Evolutionary conservation across 306 rosid species (phyloP), one percentile per base, ranked within the genome.

Genomic region (Trifolium dubium): DNA sequence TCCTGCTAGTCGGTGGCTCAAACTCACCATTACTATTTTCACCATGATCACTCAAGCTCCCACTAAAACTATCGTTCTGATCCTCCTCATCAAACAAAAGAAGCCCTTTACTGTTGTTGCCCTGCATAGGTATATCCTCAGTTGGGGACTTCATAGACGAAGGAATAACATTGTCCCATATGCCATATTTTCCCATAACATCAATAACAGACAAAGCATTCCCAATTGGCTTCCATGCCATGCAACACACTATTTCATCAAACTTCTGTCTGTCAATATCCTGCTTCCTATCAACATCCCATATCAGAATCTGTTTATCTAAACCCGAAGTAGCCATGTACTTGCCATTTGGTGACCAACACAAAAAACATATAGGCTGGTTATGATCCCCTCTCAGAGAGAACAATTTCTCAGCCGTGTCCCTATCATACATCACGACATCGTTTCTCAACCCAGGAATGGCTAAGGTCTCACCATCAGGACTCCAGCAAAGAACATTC

Each of bases 331-430:
- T 88, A 37, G 98, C 98, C 87, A 94, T 80, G 83, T 92, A 94
- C 77, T 89, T 88, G 0, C 98, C 97, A 66, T 94, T 94, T 11
- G 99, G 99, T 10, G 99, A 94, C 99, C 99, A 92, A 40, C 96
- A 82, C 89, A 94, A 80, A 83, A 77, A 90, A 83, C 99, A 94
- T 70, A 94, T 71, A 34, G 96, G 87, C 41, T 89, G 87, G 11
- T 69, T 50, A 46, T 94, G 99, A 75, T 94, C 97, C 7, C 97
- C 99, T 70, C 86, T 92, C 81, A 94, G 77, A 9, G 95, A 80
- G 77, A 89, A 92, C 72, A 91, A 66, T 77, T 88, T 92, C 63
- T 92, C 99, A 32, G 96, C 96, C 1, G 99, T 91, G 75, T 94
- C 96, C 82, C 97, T 88, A 67, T 94, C 99, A 77, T 91, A 94